These are phyloP conservation scores for Aspergillus carbonarius DNA, from an alignment of 2,329 filamentous ascomycete genomes.

Conservation along the genomic window DNA sequence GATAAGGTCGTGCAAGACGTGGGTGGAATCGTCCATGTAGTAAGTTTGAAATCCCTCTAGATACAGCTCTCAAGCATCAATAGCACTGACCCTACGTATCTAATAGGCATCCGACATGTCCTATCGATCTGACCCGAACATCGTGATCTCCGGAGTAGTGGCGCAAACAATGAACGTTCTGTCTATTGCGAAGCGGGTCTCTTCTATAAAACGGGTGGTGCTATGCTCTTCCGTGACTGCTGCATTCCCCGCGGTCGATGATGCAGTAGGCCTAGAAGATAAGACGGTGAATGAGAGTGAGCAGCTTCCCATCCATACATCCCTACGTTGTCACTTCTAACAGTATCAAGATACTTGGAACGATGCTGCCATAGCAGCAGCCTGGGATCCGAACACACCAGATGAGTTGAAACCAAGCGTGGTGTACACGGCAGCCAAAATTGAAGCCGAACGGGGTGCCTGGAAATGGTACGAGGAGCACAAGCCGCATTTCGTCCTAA, in stretches of 20 bases:
- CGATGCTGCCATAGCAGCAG: slow-evolving; percentile 2
- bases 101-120: slow-evolving; percentile 22
- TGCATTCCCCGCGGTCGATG: no score
- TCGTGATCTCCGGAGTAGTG: slow-evolving; percentile 23
- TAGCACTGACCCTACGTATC: no score
- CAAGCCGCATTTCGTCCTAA: slow-evolving; percentile 46
- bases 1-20: slow-evolving; percentile 43
- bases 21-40: slow-evolving; percentile 23
- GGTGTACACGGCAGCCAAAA: slow-evolving; percentile 45
- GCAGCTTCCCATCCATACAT: slow-evolving; percentile 31
- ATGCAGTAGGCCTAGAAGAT: slow-evolving; percentile 12
- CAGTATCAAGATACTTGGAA: slow-evolving; percentile 1
- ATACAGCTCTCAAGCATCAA: not conserved
- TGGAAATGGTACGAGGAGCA: slow-evolving; percentile 49
- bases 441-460: slow-evolving; percentile 46
- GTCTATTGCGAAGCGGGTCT: no score
- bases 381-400: not conserved
- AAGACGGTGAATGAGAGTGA: not conserved
- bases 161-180: no score
- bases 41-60: not conserved
- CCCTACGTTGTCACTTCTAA: no score
- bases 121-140: slow-evolving; percentile 42
- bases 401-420: not conserved
- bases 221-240: no score
- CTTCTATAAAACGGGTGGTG: no score